Conservation (phyloP, 441 rosid genomes). For the Populus hybrid region DNA sequence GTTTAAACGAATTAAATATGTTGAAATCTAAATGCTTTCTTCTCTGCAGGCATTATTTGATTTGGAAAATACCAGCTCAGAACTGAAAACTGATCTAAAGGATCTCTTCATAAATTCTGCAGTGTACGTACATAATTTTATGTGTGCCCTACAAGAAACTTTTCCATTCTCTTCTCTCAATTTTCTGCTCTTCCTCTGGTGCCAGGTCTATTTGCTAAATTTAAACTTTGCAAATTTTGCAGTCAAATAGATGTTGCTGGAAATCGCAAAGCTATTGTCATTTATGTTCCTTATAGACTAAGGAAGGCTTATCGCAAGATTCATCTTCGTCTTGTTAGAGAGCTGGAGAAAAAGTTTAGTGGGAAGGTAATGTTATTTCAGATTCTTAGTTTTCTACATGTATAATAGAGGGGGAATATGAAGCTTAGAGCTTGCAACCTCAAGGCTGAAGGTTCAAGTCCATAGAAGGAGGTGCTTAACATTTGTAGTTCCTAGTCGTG, state of each 20-base stretch:
- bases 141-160: neutral
- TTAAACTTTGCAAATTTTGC: slow-evolving; percentile 4
- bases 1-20: neutral
- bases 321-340: slow-evolving; percentile 61
- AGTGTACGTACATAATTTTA: slow-evolving; percentile 33
- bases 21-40: neutral
- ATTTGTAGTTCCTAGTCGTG: neutral
- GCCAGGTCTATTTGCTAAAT: neutral
- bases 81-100: slow-evolving; percentile 45
- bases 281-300: slow-evolving; percentile 65
- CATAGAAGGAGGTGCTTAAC: neutral
- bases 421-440: neutral
- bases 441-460: neutral
- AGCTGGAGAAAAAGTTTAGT: slow-evolving; percentile 28
- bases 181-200: neutral
- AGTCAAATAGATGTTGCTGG: slow-evolving; percentile 71
- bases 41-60: slow-evolving; percentile 55
- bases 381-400: neutral
- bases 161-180: neutral
- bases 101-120: slow-evolving; percentile 50
- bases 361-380: slow-evolving; percentile 48
- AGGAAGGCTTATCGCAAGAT: slow-evolving; percentile 70
- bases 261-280: slow-evolving; percentile 59
- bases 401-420: neutral
- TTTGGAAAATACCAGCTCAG: slow-evolving; percentile 60